A percentile compares a stretch with the other conserved stretches of the same genome.
phyloP scores from a whole-genome alignment of 2,329 filamentous ascomycete species.

The Alternaria consortialis region DNA sequence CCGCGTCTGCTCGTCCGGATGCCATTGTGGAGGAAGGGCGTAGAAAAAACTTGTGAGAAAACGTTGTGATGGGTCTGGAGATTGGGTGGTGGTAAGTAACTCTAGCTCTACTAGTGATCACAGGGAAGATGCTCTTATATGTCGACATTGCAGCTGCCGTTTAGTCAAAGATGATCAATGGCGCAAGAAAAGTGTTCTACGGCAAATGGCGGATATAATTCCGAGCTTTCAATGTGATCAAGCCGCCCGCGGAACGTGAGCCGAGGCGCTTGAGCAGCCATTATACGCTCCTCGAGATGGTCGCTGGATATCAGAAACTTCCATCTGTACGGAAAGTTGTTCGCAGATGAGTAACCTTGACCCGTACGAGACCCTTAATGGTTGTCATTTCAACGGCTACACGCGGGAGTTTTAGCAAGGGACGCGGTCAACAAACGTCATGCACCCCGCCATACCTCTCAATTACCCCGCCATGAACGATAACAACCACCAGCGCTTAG shows the following conservation, averaged over 20 bases:
- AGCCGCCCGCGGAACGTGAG: conserved; percentile 16
- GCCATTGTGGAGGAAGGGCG: conserved; percentile 20
- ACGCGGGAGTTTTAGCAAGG: conserved; percentile 8
- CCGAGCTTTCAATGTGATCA: conserved; percentile 15
- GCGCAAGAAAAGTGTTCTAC: conserved; percentile 6
- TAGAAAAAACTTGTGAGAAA: background rate
- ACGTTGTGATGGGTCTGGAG: background rate
- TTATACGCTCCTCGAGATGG: background rate
- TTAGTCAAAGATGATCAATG: conserved; percentile 13
- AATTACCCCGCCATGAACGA: conserved; percentile 37
- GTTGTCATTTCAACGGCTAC: conserved; percentile 13
- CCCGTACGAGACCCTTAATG: background rate
- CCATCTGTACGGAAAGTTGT: background rate
- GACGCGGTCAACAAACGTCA: conserved; percentile 18
- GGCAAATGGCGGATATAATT: conserved; percentile 32
- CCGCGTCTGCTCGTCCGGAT: conserved; percentile 54
- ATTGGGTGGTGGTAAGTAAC: background rate
- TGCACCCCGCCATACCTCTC: conserved; percentile 28
- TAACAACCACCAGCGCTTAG: conserved; percentile 13
- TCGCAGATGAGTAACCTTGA: background rate
- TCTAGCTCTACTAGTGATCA: background rate
- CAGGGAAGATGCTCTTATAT: background rate
- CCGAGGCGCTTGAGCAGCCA: conserved; percentile 1
- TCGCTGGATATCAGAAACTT: background rate
- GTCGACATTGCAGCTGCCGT: background rate